Evolutionary conservation across 192 early-diverging fungal species (phyloP), one percentile per base, ranked within the genome.

Genomic region (Coemansia sp.): DNA sequence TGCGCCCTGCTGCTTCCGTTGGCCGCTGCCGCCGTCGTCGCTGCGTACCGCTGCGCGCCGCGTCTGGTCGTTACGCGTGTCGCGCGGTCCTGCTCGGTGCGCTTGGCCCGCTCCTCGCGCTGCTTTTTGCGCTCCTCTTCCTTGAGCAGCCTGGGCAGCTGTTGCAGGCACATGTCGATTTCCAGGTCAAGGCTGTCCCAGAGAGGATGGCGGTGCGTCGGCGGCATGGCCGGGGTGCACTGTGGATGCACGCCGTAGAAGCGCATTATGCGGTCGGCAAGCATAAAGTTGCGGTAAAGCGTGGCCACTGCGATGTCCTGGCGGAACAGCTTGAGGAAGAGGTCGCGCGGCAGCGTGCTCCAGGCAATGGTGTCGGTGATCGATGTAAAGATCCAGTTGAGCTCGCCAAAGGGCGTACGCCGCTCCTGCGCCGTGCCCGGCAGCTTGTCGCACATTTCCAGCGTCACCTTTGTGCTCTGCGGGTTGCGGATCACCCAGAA

Each of bases 311-410:
- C 90, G 36, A 97, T 72, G 75, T 99, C 97, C 65, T 97, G 93
- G 35, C 91, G 77, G 74, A 97, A 98, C 25, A 98, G 82, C 49
- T 84, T 85, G 67, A 91, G 89, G 80, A 98, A 98, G 49, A 91
- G 62, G 46, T 96, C 95, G 27, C 87, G 87, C 2, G 92, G 88
- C 19, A 99, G 72, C 30, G 90, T 90, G 69, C 85, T 93, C 97
- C 97, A 99, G 7, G 97, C 97, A 60, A 99, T 99, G 6, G 95
- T 97, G 72, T 99, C 97, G 0, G 94, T 99, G 48, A 99, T 92
- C 24, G 97, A 89, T 5, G 95, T 97, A 67, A 99, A 97, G 18
- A 99, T 95, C 97, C 97, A 99, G 66, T 97, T 97, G 57, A 99
- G 84, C 80, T 99, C 97, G 47, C 97, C 97, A 14, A 97, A 82